These are phyloP conservation scores for Mucor sp. DNA, from an alignment of 371 early-diverging fungal species.

Conservation along the genomic window DNA sequence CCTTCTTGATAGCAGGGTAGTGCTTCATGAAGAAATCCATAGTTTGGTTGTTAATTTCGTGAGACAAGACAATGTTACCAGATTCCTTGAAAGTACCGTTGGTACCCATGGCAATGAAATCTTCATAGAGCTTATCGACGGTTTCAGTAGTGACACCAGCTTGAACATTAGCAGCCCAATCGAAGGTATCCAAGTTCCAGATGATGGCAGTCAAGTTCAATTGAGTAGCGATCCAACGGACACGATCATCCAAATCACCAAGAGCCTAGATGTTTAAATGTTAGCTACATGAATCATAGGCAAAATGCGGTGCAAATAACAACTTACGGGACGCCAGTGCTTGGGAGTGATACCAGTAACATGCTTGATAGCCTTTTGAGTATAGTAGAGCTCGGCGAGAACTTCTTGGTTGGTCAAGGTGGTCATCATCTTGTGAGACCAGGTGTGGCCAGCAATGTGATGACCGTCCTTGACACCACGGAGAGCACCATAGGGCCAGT, in stretches of 20 bases:
- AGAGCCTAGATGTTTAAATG: conserved; percentile 23
- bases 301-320: neutral
- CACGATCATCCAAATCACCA: conserved; percentile 55
- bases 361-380: conserved; percentile 52
- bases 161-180: conserved; percentile 36
- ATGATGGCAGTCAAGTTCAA: conserved; percentile 43
- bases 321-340: conserved; percentile 55
- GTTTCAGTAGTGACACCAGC: conserved; percentile 28
- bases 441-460: conserved; percentile 52
- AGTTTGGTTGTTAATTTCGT: conserved; percentile 49
- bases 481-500: conserved; percentile 51
- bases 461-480: conserved; percentile 54
- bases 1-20: conserved; percentile 38
- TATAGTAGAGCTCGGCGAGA: conserved; percentile 57
- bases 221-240: conserved; percentile 51
- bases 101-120: conserved; percentile 43
- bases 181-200: conserved; percentile 47
- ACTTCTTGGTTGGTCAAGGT: conserved; percentile 56
- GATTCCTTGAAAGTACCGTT: conserved; percentile 34
- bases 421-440: conserved; percentile 61
- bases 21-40: conserved; percentile 45
- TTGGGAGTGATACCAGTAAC: conserved; percentile 53
- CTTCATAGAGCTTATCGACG: conserved; percentile 27
- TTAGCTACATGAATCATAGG: neutral
- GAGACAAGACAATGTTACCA: conserved; percentile 48